A percentile compares a stretch with the other conserved stretches of the same genome.
These are phyloP conservation scores for Eudorina sp. DNA, from an alignment of 139 green algal species.

Conservation along the genomic window DNA sequence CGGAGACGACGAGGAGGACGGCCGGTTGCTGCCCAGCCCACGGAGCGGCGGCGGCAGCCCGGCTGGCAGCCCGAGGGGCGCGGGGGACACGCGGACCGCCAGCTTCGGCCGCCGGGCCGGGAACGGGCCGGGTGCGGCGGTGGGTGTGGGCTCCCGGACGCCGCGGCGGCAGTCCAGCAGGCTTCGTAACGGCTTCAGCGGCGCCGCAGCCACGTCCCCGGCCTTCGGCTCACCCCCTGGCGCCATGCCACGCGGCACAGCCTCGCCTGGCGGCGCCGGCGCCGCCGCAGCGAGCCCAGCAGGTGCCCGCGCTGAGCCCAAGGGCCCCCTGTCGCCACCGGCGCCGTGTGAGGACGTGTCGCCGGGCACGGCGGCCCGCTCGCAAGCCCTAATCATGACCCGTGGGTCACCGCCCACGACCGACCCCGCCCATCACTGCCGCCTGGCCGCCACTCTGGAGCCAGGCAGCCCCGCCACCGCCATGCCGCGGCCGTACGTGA, in stretches of 20 bases:
- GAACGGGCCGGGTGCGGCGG: no score
- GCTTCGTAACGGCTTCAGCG: not conserved
- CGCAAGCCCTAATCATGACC: not conserved
- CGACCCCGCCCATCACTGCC: not conserved
- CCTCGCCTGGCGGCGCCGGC: not conserved
- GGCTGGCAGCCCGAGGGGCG: not conserved
- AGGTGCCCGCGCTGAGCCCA: not conserved
- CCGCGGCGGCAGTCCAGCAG: not conserved
- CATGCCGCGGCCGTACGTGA: not conserved
- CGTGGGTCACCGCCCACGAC: conserved; percentile 2
- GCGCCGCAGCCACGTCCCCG: not conserved
- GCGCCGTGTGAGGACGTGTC: not conserved
- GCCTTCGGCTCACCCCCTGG: not conserved
- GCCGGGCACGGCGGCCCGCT: not conserved
- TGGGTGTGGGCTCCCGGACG: no score
- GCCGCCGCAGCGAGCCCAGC: not conserved
- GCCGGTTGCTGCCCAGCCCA: not conserved
- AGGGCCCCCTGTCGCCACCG: not conserved
- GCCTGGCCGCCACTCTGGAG: conserved; percentile 21
- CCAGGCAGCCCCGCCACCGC: not conserved
- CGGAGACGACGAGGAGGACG: not conserved
- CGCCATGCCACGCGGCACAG: no score
- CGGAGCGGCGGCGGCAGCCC: not conserved
- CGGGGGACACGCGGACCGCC: no score
- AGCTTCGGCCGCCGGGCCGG: no score